A percentile compares a stretch with the other conserved stretches of the same genome.
phyloP scores from a whole-genome alignment of 2,329 filamentous ascomycete species.

The Xylogone sp. region DNA sequence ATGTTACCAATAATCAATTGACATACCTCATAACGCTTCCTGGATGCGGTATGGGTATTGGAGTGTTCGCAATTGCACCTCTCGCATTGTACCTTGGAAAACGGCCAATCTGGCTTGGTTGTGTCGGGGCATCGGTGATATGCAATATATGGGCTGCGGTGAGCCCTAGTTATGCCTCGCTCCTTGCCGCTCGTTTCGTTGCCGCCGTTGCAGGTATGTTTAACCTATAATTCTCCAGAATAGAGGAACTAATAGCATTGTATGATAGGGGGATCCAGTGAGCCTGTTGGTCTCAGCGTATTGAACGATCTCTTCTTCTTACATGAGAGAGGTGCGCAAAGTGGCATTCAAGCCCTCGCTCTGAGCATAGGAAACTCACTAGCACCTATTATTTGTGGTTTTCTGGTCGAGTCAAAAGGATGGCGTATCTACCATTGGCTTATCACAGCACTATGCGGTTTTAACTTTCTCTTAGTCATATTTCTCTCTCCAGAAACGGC shows the following conservation, averaged over 20 bases:
- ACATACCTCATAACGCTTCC: background rate
- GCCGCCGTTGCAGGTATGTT: background rate
- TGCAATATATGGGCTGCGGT: slow-evolving; percentile 1
- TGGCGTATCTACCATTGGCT: slow-evolving; percentile 35
- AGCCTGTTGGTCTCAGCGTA: background rate
- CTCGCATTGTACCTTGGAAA: background rate
- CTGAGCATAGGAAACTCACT: background rate
- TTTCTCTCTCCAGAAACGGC: slow-evolving; percentile 32
- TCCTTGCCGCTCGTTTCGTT: background rate
- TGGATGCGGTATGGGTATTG: background rate
- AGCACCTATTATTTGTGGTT: slow-evolving; percentile 30
- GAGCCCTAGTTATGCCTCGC: background rate
- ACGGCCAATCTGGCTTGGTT: background rate
- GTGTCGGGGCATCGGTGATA: background rate
- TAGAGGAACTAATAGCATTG: background rate
- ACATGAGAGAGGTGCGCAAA: slow-evolving; percentile 4
- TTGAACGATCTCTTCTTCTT: slow-evolving; percentile 9
- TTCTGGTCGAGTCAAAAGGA: slow-evolving; percentile 27
- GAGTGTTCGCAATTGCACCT: background rate
- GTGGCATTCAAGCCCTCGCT: background rate
- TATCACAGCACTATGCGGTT: slow-evolving; percentile 26
- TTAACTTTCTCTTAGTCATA: slow-evolving; percentile 27
- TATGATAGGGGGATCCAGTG: background rate
- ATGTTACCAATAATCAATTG: background rate
- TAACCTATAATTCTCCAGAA: background rate